These are phyloP conservation scores for Xylariaceae sp. DNA, from an alignment of 2,329 filamentous ascomycete genomes.

Conservation along the genomic window DNA sequence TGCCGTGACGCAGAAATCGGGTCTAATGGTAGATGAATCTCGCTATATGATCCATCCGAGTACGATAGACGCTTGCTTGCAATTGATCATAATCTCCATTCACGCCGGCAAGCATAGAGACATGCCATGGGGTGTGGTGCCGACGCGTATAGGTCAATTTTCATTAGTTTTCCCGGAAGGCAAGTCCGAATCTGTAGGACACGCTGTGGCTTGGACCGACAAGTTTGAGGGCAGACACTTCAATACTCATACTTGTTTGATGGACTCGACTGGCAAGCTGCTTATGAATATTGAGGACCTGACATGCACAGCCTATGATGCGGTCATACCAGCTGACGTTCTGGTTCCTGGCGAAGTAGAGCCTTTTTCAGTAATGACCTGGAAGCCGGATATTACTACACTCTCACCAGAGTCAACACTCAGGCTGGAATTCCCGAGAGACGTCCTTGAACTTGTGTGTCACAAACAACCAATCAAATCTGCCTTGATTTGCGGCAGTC, in stretches of 20 bases:
- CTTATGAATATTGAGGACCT: slow-evolving; percentile 32
- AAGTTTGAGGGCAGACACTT: slow-evolving; percentile 26
- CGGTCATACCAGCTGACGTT: slow-evolving; percentile 28
- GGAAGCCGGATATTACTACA: slow-evolving; percentile 19
- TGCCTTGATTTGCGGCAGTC: slow-evolving; percentile 16
- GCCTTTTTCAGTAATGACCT: slow-evolving; percentile 27
- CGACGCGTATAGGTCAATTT: slow-evolving; percentile 22
- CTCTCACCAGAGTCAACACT: not conserved
- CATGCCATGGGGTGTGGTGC: slow-evolving; percentile 30
- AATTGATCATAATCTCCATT: slow-evolving; percentile 29
- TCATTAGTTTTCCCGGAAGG: slow-evolving; percentile 19
- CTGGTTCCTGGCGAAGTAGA: slow-evolving; percentile 2
- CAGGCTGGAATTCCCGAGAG: not conserved
- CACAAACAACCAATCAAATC: slow-evolving; percentile 19
- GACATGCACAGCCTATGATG: slow-evolving; percentile 33
- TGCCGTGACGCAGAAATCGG: slow-evolving; percentile 8
- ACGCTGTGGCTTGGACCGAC: slow-evolving; percentile 25
- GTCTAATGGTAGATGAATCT: slow-evolving; percentile 25
- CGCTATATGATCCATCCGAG: slow-evolving; percentile 42
- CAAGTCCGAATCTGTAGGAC: slow-evolving; percentile 8
- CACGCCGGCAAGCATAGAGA: slow-evolving; percentile 26
- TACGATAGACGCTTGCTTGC: slow-evolving; percentile 40
- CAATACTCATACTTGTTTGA: slow-evolving; percentile 27
- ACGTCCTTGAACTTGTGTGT: slow-evolving; percentile 20
- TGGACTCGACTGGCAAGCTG: slow-evolving; percentile 21